Conservation (phyloP, 2,329 filamentous ascomycete species). For the Biscogniauxia mediterranea region DNA sequence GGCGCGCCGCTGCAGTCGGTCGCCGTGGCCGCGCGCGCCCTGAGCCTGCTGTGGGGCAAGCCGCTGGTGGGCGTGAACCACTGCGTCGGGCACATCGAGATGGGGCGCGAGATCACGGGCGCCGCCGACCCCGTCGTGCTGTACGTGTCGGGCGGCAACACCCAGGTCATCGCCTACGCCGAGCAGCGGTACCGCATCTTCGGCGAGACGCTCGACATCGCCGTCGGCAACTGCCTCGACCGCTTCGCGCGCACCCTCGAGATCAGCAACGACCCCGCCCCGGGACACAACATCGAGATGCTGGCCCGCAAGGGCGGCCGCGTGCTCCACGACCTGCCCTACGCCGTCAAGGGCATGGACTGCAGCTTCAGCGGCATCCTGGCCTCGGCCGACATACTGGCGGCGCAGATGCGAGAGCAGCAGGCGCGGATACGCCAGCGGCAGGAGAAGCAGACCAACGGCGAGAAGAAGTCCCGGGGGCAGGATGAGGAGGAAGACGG, state of each 20-base stretch:
- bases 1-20: constrained; percentile 86
- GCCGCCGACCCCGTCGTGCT: constrained; percentile 90
- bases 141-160: constrained; percentile 95
- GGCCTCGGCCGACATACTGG: constrained; percentile 76
- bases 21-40: constrained; percentile 78
- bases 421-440: constrained; percentile 12
- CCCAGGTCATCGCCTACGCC: constrained; percentile 95
- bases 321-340: constrained; percentile 81
- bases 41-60: constrained; percentile 81
- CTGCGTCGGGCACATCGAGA: constrained; percentile 98
- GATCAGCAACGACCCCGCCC: constrained; percentile 94
- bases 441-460: background rate
- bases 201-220: constrained; percentile 95
- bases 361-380: constrained; percentile 94
- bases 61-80: constrained; percentile 96
- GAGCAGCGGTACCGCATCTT: constrained; percentile 96
- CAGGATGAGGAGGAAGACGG: constrained; percentile 44
- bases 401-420: constrained; percentile 59
- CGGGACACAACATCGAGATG: constrained; percentile 97
- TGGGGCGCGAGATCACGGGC: constrained; percentile 91
- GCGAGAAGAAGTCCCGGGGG: background rate
- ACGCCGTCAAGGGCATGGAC: constrained; percentile 98
- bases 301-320: constrained; percentile 70
- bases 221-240: constrained; percentile 95
- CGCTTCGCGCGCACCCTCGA: constrained; percentile 87